phyloP scores from a whole-genome alignment of 2,329 filamentous ascomycete species.

The Clarireedia monteithiana region DNA sequence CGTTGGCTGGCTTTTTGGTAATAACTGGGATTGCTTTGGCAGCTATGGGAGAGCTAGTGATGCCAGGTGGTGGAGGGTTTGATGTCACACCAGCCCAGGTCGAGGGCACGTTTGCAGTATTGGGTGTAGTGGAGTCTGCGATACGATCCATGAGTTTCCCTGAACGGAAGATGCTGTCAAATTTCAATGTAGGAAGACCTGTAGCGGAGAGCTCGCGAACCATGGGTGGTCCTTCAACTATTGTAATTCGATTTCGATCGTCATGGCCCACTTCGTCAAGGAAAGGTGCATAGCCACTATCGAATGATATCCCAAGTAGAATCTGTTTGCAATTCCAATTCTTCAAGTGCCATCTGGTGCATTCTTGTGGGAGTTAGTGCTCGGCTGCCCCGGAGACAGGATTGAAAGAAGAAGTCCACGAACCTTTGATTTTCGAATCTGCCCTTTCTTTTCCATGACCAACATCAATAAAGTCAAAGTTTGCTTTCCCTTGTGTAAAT shows the following conservation, averaged over 20 bases:
- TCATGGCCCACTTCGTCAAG: slow-evolving; percentile 46
- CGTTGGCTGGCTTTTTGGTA: slow-evolving; percentile 13
- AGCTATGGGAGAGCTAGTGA: slow-evolving; percentile 6
- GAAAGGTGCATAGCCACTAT: slow-evolving; percentile 52
- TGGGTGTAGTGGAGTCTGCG: slow-evolving; percentile 21
- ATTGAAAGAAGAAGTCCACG: slow-evolving; percentile 3
- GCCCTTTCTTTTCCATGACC: slow-evolving; percentile 50
- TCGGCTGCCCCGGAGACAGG: background rate
- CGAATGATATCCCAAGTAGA: slow-evolving; percentile 53
- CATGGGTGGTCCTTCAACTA: slow-evolving; percentile 46
- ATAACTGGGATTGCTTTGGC: slow-evolving; percentile 14
- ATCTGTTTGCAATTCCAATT: slow-evolving; percentile 56
- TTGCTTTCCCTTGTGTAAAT: slow-evolving; percentile 50
- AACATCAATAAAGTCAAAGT: slow-evolving; percentile 58
- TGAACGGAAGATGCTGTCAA: slow-evolving; percentile 45
- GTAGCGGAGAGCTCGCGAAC: slow-evolving; percentile 42
- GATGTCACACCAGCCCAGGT: slow-evolving; percentile 29
- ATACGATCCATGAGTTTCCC: slow-evolving; percentile 41
- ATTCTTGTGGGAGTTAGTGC: slow-evolving; percentile 22
- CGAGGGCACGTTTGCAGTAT: slow-evolving; percentile 10
- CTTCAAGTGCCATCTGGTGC: slow-evolving; percentile 46
- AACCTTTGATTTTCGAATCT: slow-evolving; percentile 54
- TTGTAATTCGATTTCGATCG: slow-evolving; percentile 39
- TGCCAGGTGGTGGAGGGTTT: slow-evolving; percentile 16
- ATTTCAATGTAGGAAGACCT: slow-evolving; percentile 38